phyloP scores from a whole-genome alignment of 495 filamentous ascomycete genomes.

The Aspergillus bridgeri region DNA sequence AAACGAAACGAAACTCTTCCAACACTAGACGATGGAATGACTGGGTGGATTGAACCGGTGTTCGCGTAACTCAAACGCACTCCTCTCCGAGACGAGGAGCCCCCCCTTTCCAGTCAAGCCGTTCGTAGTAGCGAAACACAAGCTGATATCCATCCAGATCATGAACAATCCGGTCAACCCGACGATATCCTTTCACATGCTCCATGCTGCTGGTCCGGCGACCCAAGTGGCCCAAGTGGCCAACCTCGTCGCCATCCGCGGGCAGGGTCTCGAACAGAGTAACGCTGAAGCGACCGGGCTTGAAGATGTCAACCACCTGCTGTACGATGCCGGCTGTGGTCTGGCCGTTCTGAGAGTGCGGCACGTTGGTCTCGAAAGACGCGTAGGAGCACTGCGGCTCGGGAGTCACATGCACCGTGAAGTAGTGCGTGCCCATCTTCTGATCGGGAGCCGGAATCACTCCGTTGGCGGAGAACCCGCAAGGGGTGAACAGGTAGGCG shows the following conservation, averaged over 20 bases:
- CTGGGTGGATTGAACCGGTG: not conserved
- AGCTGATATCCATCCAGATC: constrained; percentile 97
- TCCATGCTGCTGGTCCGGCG: constrained; percentile 71
- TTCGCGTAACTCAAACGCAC: constrained; percentile 26
- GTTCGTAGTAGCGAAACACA: constrained; percentile 94
- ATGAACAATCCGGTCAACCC: constrained; percentile 93
- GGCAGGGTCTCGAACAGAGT: constrained; percentile 93
- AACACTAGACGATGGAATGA: not conserved
- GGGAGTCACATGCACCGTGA: constrained; percentile 97
- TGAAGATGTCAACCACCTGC: constrained; percentile 93
- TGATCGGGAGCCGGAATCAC: constrained; percentile 79
- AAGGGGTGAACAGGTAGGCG: constrained; percentile 94
- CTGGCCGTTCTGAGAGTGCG: constrained; percentile 81
- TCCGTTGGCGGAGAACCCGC: constrained; percentile 97
- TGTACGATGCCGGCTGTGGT: constrained; percentile 86
- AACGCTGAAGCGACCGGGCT: constrained; percentile 92
- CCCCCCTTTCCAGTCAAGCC: constrained; percentile 84
- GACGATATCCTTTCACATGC: constrained; percentile 77
- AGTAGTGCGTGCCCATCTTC: constrained; percentile 76
- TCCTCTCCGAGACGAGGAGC: constrained; percentile 68
- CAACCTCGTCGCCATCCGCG: constrained; percentile 35
- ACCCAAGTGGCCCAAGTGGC: constrained; percentile 36
- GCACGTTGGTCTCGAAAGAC: constrained; percentile 98
- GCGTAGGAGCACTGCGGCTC: constrained; percentile 98
- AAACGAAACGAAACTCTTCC: constrained; percentile 7